Evolutionary conservation across 495 filamentous ascomycete genomes (phyloP).

Genomic region (Trypethelium eluteriae): DNA sequence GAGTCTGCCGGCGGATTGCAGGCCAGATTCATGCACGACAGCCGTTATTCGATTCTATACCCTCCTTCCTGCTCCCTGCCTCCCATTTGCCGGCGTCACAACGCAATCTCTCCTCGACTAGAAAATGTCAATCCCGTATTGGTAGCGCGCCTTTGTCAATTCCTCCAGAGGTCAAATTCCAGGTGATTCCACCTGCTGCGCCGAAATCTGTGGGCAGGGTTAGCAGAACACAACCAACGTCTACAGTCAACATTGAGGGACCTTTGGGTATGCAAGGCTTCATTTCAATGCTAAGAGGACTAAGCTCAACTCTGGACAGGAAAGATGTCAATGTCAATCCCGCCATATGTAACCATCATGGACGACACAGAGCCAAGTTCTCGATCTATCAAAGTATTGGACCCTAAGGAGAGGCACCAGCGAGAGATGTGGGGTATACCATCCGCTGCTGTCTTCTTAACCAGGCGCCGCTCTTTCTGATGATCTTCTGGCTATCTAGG

Average conservation of each 20-base stretch:
- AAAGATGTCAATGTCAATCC: conserved; percentile 63
- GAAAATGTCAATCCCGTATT: conserved; percentile 64
- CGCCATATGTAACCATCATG: conserved; percentile 62
- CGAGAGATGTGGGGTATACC: conserved; percentile 94
- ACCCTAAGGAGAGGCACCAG: conserved; percentile 60
- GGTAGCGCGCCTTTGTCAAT: conserved; percentile 74
- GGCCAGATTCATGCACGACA: neutral
- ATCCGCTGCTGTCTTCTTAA: neutral
- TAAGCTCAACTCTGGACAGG: conserved; percentile 37
- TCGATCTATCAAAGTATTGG: conserved; percentile 57
- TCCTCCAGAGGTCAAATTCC: conserved; percentile 72
- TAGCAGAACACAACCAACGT: conserved; percentile 47
- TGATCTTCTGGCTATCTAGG: conserved; percentile 44
- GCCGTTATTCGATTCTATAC: conserved; percentile 42
- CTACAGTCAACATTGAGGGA: conserved; percentile 61
- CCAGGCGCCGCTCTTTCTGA: conserved; percentile 15
- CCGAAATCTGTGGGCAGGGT: conserved; percentile 41
- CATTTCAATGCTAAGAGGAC: neutral
- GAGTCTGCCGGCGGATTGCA: conserved; percentile 10
- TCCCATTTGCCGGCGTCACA: conserved; percentile 43
- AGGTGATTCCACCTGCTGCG: conserved; percentile 48
- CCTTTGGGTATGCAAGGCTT: conserved; percentile 54
- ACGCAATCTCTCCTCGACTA: conserved; percentile 64
- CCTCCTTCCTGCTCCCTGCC: conserved; percentile 67
- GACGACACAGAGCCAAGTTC: conserved; percentile 53